These are phyloP conservation scores for Picochlorum sp. DNA, from an alignment of 139 green algal genomes.

Conservation along the genomic window DNA sequence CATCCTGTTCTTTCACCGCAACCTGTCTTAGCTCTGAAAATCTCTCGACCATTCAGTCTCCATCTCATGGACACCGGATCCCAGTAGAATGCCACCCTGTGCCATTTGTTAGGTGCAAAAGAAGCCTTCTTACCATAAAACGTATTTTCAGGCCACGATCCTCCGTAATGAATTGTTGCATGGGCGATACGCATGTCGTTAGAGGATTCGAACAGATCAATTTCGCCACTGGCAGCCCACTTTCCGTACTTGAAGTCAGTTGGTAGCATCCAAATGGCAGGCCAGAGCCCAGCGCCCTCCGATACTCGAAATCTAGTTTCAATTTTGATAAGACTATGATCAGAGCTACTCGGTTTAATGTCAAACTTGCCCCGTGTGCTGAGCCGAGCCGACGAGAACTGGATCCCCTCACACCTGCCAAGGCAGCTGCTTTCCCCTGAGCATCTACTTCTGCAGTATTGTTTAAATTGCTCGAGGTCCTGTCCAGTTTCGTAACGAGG, in stretches of 20 bases:
- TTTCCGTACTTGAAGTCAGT: neutral
- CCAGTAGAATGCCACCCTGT: constrained; percentile 2
- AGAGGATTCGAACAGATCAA: constrained; percentile 12
- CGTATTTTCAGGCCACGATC: constrained; percentile 4
- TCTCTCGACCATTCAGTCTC: neutral
- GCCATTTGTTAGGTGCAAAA: neutral
- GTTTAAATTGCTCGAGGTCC: neutral
- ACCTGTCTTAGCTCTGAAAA: neutral
- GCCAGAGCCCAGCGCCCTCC: constrained; percentile 4
- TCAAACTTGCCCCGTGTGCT: neutral
- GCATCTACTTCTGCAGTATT: constrained; percentile 2
- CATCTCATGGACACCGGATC: neutral
- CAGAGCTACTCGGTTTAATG: neutral
- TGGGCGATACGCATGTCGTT: neutral
- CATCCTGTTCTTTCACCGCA: neutral
- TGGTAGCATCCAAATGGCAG: constrained; percentile 20
- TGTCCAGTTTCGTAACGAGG: neutral
- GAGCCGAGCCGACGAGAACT: constrained; percentile 1
- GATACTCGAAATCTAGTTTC: neutral
- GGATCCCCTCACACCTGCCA: neutral
- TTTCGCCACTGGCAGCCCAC: constrained; percentile 12
- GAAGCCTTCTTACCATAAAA: neutral
- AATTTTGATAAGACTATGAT: neutral
- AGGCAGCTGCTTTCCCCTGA: neutral
- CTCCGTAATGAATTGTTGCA: constrained; percentile 12